A percentile compares a stretch with the other conserved stretches of the same genome.
phyloP scores from a whole-genome alignment of 306 rosid species.

The Cucurbita argyrosperma region DNA sequence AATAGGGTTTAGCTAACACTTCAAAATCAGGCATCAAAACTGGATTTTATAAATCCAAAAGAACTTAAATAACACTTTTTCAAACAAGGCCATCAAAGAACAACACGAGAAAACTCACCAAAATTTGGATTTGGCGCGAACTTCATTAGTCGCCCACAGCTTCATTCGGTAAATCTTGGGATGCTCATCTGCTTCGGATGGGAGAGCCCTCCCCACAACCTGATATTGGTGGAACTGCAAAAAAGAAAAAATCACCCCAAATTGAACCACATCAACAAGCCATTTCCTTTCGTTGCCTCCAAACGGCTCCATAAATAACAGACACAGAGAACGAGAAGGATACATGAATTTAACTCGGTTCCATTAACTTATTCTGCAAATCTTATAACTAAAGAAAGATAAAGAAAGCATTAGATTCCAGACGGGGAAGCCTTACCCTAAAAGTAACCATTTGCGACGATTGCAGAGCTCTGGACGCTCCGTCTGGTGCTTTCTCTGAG shows the following conservation, averaged over 20 bases:
- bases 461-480: neutral
- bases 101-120: conserved; percentile 31
- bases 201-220: conserved; percentile 85
- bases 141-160: conserved; percentile 92
- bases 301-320: neutral
- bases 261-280: no score
- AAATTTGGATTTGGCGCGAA: conserved; percentile 90
- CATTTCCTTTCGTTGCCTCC: neutral
- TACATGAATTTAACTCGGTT: neutral
- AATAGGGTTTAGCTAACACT: neutral
- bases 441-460: neutral
- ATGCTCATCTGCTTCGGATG: conserved; percentile 53
- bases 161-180: conserved; percentile 89
- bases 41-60: neutral
- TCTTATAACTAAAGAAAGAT: neutral
- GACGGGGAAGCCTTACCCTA: neutral
- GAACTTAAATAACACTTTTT: neutral
- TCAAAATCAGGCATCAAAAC: neutral
- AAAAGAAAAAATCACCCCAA: neutral
- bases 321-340: neutral
- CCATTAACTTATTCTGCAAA: neutral
- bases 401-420: neutral
- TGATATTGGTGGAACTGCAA: conserved; percentile 81
- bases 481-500: neutral
- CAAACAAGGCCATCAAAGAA: neutral